phyloP scores from a whole-genome alignment of 1,284 basidiomycete species.

The Anthracocystis setariae region DNA sequence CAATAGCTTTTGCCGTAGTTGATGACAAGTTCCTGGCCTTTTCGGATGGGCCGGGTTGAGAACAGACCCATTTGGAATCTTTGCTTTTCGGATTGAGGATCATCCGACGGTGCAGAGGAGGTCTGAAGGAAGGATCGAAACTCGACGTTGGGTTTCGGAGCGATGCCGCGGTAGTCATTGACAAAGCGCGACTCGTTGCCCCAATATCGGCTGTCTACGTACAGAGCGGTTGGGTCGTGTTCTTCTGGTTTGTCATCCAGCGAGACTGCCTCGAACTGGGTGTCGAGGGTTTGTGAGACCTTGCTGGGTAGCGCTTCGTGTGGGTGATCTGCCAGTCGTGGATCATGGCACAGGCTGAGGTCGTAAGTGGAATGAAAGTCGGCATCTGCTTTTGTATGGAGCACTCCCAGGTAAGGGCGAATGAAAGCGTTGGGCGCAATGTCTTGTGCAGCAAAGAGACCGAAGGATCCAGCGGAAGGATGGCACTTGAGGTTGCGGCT shows the following conservation, averaged over 20 bases:
- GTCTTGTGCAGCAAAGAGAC: constrained; percentile 80
- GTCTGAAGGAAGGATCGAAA: constrained; percentile 50
- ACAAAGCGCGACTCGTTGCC: constrained; percentile 78
- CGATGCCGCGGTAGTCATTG: constrained; percentile 62
- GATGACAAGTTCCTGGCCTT: constrained; percentile 85
- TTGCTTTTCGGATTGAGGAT: background rate
- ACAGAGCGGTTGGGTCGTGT: constrained; percentile 24
- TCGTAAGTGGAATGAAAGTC: constrained; percentile 79
- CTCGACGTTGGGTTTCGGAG: constrained; percentile 46
- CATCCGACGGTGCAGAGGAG: background rate
- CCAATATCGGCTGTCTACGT: constrained; percentile 59
- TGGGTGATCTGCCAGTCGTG: constrained; percentile 1
- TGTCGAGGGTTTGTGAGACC: background rate
- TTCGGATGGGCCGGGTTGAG: constrained; percentile 73
- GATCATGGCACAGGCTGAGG: constrained; percentile 68
- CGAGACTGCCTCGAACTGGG: background rate
- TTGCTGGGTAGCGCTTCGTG: too few relatives aligned
- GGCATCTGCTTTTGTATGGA: constrained; percentile 78
- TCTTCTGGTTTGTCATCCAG: constrained; percentile 2
- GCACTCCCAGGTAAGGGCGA: constrained; percentile 83
- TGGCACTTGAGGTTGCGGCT: constrained; percentile 69
- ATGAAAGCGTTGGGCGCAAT: constrained; percentile 77
- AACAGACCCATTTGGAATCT: constrained; percentile 46
- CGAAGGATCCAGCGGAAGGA: constrained; percentile 83
- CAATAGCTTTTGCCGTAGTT: constrained; percentile 95